phyloP scores from a whole-genome alignment of 2,329 filamentous ascomycete species.

The Triangularia setosa region DNA sequence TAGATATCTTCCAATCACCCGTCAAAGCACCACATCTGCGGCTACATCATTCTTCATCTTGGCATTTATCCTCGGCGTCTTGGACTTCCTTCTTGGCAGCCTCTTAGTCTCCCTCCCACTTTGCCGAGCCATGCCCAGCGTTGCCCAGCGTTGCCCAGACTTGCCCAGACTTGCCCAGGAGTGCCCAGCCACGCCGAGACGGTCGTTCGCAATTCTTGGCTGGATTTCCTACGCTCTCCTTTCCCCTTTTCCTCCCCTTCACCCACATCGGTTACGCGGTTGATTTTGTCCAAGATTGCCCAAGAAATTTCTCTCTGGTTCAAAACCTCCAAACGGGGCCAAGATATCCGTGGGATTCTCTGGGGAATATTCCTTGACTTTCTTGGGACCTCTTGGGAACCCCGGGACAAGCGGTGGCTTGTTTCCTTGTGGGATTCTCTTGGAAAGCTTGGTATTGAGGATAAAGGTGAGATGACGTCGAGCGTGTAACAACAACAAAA shows the following conservation, averaged over 20 bases:
- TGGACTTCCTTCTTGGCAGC: neutral
- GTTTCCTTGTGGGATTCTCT: neutral
- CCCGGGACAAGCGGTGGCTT: neutral
- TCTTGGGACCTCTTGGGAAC: neutral
- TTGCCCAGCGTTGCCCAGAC: neutral
- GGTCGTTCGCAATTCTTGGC: neutral
- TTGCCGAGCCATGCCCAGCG: slow-evolving; percentile 1
- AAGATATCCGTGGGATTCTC: neutral
- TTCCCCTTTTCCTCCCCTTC: neutral
- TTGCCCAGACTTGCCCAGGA: neutral
- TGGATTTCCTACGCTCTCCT: neutral
- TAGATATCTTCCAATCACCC: neutral
- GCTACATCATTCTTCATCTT: neutral
- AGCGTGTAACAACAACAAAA: neutral
- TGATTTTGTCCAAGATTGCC: neutral
- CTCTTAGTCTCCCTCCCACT: neutral
- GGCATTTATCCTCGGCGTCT: neutral
- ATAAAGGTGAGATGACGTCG: neutral
- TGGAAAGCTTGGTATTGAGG: neutral
- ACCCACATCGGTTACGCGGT: neutral
- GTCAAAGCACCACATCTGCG: neutral
- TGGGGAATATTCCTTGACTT: neutral
- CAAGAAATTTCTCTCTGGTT: neutral
- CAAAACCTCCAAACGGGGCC: neutral
- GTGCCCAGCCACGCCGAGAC: slow-evolving; percentile 1